A percentile compares a stretch with the other conserved stretches of the same genome.
Conservation (phyloP, 2,329 filamentous ascomycete species). For the Thielaviopsis punctulata region DNA sequence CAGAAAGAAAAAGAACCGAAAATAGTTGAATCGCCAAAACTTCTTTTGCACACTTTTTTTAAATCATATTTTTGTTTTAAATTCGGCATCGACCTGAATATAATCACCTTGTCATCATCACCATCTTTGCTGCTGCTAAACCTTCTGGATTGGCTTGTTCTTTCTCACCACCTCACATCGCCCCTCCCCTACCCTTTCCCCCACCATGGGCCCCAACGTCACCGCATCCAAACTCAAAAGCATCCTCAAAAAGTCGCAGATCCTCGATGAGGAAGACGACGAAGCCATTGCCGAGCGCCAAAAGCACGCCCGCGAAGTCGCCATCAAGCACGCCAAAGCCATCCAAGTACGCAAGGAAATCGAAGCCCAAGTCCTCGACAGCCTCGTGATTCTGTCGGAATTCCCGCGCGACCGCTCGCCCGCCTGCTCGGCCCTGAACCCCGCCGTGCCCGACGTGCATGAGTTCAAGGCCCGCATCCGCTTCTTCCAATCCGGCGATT, state of each 20-base stretch:
- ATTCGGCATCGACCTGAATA: background rate
- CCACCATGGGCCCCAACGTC: constrained; percentile 6
- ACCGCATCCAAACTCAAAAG: constrained; percentile 27
- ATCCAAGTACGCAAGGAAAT: constrained; percentile 70
- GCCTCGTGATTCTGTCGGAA: constrained; percentile 54
- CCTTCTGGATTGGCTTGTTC: background rate
- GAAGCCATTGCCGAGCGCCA: constrained; percentile 3
- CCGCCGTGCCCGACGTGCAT: constrained; percentile 40
- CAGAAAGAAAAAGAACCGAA: too few relatives aligned
- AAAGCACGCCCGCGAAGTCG: constrained; percentile 39
- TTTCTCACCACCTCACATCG: background rate
- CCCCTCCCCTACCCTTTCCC: too few relatives aligned
- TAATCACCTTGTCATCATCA: background rate
- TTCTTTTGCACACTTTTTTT: background rate
- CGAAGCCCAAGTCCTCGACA: constrained; percentile 55
- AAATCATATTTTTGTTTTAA: background rate
- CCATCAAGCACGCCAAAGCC: constrained; percentile 64
- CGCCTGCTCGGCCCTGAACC: constrained; percentile 25
- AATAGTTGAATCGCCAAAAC: background rate
- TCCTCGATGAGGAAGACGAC: constrained; percentile 14
- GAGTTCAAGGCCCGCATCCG: constrained; percentile 50
- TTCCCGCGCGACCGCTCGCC: constrained; percentile 26
- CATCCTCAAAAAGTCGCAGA: constrained; percentile 40
- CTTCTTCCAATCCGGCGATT: constrained; percentile 72
- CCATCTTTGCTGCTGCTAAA: background rate